Base-by-base conservation (phyloP, 805 yeast species). In the Brettanomyces anomalus region DNA sequence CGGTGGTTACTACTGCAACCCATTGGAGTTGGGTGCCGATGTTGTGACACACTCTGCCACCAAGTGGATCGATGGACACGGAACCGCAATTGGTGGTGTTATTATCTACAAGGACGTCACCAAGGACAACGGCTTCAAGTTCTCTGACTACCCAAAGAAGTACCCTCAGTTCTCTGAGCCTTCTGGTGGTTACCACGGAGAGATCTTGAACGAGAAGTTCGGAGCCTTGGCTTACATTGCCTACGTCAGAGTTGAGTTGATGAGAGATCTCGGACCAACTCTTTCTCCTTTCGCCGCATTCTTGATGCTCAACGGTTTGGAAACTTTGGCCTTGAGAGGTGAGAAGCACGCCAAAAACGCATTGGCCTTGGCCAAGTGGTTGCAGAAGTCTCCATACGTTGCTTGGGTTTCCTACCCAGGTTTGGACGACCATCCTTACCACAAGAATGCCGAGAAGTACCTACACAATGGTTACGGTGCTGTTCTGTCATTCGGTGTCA, bases 31-130 rank as follows among this genome's bases (percentile, higher is more conserved):
- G 56, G 97, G 97, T 51, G 97, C 87, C 38, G 96, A 89, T 61
- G 82, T 89, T 51, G 83, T 90, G 30, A 84, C 84, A 17, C 96
- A 89, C 64, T 88, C 96, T 47, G 96, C 96, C 43, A 89, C 97
- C 46, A 89, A 89, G 65, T 90, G 96, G 96, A 89, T 89, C 52
- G 95, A 95, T 49, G 97, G 97, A 46, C 97, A 89, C 60, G 97
- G 97, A 60, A 87, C 85, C 44, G 86, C 96, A 36, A 81, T 89
- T 63, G 97, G 84, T 42, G 97, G 97, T 71, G 85, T 81, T 42
- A 72, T 90, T 51, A 73, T 90, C 39, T 60, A 43, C 50, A 60
- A 58, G 37, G 56, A 58, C 39, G 53, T 56, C 16, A 46, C 51
- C 16, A 96, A 90, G 62, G 77, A 88, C 32, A 96, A 97, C 52